Base-by-base conservation (phyloP, 805 yeast species). In the Clavispora vitiphila region DNA sequence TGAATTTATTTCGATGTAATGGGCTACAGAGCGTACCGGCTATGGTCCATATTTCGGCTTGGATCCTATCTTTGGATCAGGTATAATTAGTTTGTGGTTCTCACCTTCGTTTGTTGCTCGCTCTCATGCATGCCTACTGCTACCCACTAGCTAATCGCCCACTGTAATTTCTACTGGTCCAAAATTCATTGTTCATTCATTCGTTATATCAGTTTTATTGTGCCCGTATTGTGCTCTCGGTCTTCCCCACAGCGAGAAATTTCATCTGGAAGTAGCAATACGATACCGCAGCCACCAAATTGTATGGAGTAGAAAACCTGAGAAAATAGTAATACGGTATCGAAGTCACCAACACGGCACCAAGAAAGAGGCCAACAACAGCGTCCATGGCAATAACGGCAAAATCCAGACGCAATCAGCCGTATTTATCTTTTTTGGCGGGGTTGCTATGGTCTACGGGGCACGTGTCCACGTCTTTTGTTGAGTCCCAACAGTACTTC, bases 261-360 rank as follows among this genome's bases (percentile, higher is more conserved):
- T 11, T 31, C 31, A 18, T 44, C 46, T 32, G 51, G 38, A 38
- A 42, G 54, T 38, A 44, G 49, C 16, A 35, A 29, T 18, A 34
- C 8, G 25, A 21, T n/a, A 20, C 9, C 26, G 24, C 26, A n/a
- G 25, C 26, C 25, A 21, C n/a, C 19, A 22, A 34, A 15, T 20
- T 22, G 8, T 22, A 22, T 20, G 26, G 19, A 3, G 25, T 10
- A 14, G 24, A 22, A 19, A 22, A 34, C 8, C 7, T 20, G 15
- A n/a, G 14, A 10, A 15, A 34, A 19, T 34, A 15, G 37, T 15
- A 34, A 8, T 20, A 20, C 9, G 19, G 37, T 16, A 22, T n/a
- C 4, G 19, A 22, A 6, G 26, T 15, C 12, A 29, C 7, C 20
- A 20, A 19, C 15, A 29, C 32, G 9, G 32, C 32, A 10, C 32